These are phyloP conservation scores for Curvularia sp. DNA, from an alignment of 2,329 filamentous ascomycete species.

Conservation along the genomic window DNA sequence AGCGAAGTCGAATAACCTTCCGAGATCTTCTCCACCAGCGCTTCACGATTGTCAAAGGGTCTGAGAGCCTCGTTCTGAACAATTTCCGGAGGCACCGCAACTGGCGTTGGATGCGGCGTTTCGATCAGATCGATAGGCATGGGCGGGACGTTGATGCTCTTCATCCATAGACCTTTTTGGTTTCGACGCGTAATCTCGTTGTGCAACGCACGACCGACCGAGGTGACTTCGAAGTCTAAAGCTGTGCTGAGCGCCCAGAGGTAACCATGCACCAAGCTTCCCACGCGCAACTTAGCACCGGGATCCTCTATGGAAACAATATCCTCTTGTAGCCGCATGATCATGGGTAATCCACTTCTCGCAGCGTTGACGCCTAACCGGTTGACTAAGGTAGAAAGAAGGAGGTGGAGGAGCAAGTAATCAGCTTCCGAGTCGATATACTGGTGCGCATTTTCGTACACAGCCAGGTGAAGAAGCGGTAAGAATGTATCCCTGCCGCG, in stretches of 20 bases:
- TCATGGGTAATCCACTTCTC: constrained; percentile 83
- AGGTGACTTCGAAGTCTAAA: constrained; percentile 76
- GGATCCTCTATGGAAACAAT: constrained; percentile 72
- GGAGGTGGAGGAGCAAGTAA: constrained; percentile 76
- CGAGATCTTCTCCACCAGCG: constrained; percentile 77
- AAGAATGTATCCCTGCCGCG: constrained; percentile 74
- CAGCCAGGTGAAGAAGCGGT: constrained; percentile 79
- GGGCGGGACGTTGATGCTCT: constrained; percentile 75
- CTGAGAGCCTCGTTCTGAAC: constrained; percentile 58
- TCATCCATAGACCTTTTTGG: constrained; percentile 79
- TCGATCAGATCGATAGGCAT: constrained; percentile 67
- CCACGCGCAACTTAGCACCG: constrained; percentile 77
- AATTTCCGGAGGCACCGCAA: constrained; percentile 33
- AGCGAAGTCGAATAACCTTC: constrained; percentile 70
- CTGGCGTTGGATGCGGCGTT: constrained; percentile 36
- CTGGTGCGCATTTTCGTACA: constrained; percentile 88
- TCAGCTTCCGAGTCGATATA: constrained; percentile 69
- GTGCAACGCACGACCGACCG: constrained; percentile 73
- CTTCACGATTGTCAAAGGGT: constrained; percentile 76
- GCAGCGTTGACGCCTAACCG: constrained; percentile 83
- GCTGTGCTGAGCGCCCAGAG: constrained; percentile 80
- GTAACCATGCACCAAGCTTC: constrained; percentile 87
- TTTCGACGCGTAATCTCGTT: constrained; percentile 78
- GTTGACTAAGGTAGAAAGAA: constrained; percentile 76
- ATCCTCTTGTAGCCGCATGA: constrained; percentile 86